These are phyloP conservation scores for Russula abietina DNA, from an alignment of 768 basidiomycete genomes.

Conservation along the genomic window DNA sequence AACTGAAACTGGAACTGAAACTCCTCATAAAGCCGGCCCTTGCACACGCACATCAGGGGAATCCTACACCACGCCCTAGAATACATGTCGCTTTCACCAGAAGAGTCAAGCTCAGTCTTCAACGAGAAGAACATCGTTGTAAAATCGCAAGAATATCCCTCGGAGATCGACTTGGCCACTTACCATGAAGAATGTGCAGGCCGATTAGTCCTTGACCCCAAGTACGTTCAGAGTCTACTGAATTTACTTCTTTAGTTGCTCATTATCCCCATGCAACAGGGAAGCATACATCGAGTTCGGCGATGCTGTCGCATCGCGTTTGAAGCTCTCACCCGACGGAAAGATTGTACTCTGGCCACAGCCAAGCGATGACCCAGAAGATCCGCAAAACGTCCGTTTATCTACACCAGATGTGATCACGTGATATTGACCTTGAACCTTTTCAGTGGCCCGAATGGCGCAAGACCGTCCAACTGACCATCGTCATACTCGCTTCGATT, in stretches of 20 bases:
- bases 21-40: not conserved
- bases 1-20: not conserved
- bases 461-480: conserved; percentile 52
- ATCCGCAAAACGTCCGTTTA: conserved; percentile 58
- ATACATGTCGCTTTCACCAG: not conserved
- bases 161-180: conserved; percentile 31
- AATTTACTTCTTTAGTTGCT: not conserved
- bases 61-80: no score
- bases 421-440: conserved; percentile 19
- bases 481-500: conserved; percentile 58
- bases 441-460: conserved; percentile 45
- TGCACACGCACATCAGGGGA: not conserved
- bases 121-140: conserved; percentile 8
- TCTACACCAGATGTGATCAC: not conserved
- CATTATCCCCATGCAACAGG: conserved; percentile 29
- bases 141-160: not conserved
- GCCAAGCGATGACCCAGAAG: conserved; percentile 52
- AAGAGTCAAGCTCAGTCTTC: not conserved
- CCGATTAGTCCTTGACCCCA: conserved; percentile 55
- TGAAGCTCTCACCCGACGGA: conserved; percentile 55
- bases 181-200: conserved; percentile 55
- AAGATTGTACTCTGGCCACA: conserved; percentile 67
- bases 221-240: conserved; percentile 31
- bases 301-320: conserved; percentile 43
- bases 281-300: conserved; percentile 62